phyloP scores from a whole-genome alignment of 371 early-diverging fungal species.

The Cladochytrium tenue region DNA sequence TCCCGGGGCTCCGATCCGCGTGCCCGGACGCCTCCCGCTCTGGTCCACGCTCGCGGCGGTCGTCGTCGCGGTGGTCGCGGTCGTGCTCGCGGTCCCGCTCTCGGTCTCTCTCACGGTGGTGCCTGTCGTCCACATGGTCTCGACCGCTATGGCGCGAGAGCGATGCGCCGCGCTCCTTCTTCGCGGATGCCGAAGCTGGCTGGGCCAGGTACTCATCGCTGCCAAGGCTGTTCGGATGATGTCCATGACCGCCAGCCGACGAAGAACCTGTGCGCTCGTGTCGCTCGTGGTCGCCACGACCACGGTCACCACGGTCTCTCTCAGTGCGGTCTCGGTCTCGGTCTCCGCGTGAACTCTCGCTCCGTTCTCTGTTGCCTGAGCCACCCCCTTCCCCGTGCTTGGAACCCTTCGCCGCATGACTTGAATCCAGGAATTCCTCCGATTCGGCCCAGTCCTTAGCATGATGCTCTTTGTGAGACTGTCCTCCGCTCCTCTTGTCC shows the following conservation, averaged over 20 bases:
- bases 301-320: constrained; percentile 9
- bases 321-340: background rate
- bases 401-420: background rate
- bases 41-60: background rate
- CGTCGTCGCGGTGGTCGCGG: background rate
- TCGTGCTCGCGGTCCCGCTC: constrained; percentile 3
- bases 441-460: background rate
- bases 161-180: background rate
- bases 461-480: background rate
- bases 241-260: background rate
- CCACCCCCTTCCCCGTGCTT: background rate
- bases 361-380: background rate
- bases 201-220: background rate
- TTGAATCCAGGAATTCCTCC: background rate
- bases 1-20: too few species aligned
- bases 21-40: too few species aligned
- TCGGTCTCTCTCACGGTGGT: background rate
- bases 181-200: background rate
- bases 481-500: background rate
- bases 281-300: background rate
- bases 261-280: background rate
- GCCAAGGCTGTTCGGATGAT: background rate
- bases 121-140: background rate
- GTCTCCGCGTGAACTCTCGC: background rate
- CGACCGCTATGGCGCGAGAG: background rate